phyloP scores from a whole-genome alignment of 2,329 filamentous ascomycete species.

The Fusarium sp. region DNA sequence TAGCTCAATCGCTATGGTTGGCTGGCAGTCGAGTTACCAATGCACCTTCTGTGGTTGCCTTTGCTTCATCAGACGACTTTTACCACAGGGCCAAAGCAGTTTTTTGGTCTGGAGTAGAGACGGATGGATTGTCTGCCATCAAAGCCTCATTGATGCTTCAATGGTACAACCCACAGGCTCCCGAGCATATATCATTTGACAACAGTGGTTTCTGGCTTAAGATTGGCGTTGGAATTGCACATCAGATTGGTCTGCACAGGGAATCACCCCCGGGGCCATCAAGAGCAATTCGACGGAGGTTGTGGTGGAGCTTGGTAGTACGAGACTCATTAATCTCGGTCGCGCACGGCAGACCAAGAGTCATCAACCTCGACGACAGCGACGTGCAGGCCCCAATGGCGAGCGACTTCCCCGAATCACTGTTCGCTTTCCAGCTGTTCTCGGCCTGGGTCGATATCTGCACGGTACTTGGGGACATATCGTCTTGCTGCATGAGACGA shows the following conservation, averaged over 20 bases:
- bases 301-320: constrained; percentile 5
- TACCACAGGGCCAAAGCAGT: constrained; percentile 1
- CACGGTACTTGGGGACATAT: neutral
- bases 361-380: constrained; percentile 5
- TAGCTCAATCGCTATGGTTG: neutral
- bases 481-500: neutral
- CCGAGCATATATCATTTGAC: constrained; percentile 1
- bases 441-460: neutral
- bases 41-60: neutral
- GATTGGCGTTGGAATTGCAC: neutral
- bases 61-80: neutral
- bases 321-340: neutral
- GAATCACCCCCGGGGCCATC: neutral
- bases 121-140: neutral
- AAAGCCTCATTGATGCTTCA: neutral
- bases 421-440: neutral
- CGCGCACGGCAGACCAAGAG: neutral
- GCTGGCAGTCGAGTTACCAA: neutral
- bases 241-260: neutral
- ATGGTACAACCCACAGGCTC: constrained; percentile 2
- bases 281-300: neutral
- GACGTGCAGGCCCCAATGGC: neutral
- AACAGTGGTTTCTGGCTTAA: constrained; percentile 6
- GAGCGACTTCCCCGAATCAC: constrained; percentile 1
- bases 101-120: neutral